Evolutionary conservation across 192 early-diverging fungal genomes (phyloP).

Genomic region (Entophlyctis helioformis): DNA sequence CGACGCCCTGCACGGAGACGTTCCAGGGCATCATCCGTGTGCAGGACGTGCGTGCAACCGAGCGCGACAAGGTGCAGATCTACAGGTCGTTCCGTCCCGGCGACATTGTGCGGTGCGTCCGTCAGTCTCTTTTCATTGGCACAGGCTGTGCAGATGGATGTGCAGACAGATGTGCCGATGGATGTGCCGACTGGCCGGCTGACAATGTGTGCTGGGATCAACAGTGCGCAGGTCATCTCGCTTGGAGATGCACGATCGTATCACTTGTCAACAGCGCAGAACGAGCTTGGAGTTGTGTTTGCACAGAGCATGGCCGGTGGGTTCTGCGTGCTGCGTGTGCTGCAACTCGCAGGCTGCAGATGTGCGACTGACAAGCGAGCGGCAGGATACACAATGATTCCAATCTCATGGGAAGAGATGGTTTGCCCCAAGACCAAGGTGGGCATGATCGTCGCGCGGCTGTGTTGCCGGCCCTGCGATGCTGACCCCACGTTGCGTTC

Average conservation of each 20-base stretch:
- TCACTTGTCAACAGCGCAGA: constrained; percentile 80
- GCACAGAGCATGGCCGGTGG: constrained; percentile 71
- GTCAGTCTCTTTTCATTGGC: no score
- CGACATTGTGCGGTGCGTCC: constrained; percentile 60
- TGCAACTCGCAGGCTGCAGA: background rate
- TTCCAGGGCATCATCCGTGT: constrained; percentile 80
- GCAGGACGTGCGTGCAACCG: constrained; percentile 91
- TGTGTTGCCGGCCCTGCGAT: background rate
- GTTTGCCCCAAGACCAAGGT: constrained; percentile 82
- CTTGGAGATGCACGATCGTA: constrained; percentile 88
- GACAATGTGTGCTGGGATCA: background rate
- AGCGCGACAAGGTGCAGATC: constrained; percentile 90
- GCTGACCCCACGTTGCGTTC: background rate
- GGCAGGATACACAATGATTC: constrained; percentile 65
- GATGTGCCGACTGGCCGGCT: no score
- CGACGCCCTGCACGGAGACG: constrained; percentile 36
- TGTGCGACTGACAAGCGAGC: background rate
- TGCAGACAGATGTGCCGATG: background rate
- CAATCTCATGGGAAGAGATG: constrained; percentile 98
- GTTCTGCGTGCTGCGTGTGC: background rate
- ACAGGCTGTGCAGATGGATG: no score
- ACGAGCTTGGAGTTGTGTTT: constrained; percentile 90
- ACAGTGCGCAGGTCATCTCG: constrained; percentile 59
- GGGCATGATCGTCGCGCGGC: background rate
- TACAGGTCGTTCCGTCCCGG: constrained; percentile 83